phyloP scores from a whole-genome alignment of 129 eudicot genomes.

The Helianthus tuberosus region DNA sequence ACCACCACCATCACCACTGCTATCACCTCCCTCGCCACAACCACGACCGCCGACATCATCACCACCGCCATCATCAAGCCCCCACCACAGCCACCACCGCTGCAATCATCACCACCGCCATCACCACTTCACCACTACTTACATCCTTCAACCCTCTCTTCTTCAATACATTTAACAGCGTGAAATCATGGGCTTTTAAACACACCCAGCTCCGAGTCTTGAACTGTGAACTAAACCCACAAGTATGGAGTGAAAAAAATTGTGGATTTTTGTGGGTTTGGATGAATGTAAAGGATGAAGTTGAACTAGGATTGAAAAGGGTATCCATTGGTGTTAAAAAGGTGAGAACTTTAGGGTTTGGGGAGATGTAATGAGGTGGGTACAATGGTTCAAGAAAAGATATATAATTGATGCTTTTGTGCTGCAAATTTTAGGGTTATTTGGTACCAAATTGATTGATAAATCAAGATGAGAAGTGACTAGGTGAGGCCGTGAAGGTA shows the following conservation, averaged over 20 bases:
- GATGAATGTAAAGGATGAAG: slow-evolving; percentile 3
- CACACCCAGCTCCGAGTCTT: slow-evolving; percentile 10
- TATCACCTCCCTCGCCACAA: no score
- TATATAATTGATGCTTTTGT: background rate
- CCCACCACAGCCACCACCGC: no score
- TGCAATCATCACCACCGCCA: no score
- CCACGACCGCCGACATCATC: no score
- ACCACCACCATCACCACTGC: no score
- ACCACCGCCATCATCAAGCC: no score
- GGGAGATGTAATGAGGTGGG: background rate
- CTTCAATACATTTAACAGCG: background rate
- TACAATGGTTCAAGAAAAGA: background rate
- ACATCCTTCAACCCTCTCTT: slow-evolving; percentile 15
- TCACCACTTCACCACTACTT: slow-evolving; percentile 23
- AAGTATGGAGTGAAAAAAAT: slow-evolving; percentile 2
- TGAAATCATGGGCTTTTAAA: slow-evolving; percentile 8
- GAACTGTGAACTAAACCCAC: slow-evolving; percentile 3
- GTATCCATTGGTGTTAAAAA: slow-evolving; percentile 9
- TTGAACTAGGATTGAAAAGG: slow-evolving; percentile 15
- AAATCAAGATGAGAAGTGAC: background rate
- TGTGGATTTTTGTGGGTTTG: slow-evolving; percentile 18
- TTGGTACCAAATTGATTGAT: background rate
- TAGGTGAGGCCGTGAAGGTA: no score
- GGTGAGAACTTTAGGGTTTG: slow-evolving; percentile 23
- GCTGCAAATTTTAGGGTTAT: slow-evolving; percentile 11